These are phyloP conservation scores for Fusarium foetens DNA, from an alignment of 2,329 filamentous ascomycete species.

Conservation along the genomic window DNA sequence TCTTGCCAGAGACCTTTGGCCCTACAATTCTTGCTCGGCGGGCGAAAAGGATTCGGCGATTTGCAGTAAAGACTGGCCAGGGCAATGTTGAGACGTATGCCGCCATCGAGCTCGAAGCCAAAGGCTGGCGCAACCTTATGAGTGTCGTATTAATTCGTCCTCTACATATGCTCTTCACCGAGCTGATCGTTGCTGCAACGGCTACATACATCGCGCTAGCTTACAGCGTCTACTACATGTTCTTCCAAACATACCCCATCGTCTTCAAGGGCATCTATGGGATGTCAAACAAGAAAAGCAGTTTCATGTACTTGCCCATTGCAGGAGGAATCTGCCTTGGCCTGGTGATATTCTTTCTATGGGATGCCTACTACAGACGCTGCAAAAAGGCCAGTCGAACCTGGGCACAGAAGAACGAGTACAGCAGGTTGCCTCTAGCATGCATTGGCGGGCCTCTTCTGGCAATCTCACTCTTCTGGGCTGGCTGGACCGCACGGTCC, in stretches of 20 bases:
- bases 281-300: constrained; percentile 4
- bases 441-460: constrained; percentile 25
- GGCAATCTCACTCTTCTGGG: constrained; percentile 32
- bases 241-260: constrained; percentile 36
- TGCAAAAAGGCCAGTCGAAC: not conserved
- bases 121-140: constrained; percentile 7
- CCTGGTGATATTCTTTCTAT: constrained; percentile 17
- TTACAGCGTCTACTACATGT: constrained; percentile 34
- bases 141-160: constrained; percentile 19
- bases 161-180: constrained; percentile 16
- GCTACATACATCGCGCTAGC: constrained; percentile 23
- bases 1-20: constrained; percentile 37
- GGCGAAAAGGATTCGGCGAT: not conserved
- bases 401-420: constrained; percentile 26
- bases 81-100: not conserved
- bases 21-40: constrained; percentile 19
- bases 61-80: accelerated
- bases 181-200: constrained; percentile 27
- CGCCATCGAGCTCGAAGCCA: not conserved
- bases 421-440: constrained; percentile 30
- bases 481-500: constrained; percentile 27
- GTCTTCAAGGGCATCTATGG: constrained; percentile 29
- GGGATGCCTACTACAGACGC: constrained; percentile 21
- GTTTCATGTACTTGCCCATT: constrained; percentile 19
- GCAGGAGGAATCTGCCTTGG: not conserved